These are phyloP conservation scores for Dendrobium catenatum DNA, from an alignment of 106 monocot species.

Conservation along the genomic window DNA sequence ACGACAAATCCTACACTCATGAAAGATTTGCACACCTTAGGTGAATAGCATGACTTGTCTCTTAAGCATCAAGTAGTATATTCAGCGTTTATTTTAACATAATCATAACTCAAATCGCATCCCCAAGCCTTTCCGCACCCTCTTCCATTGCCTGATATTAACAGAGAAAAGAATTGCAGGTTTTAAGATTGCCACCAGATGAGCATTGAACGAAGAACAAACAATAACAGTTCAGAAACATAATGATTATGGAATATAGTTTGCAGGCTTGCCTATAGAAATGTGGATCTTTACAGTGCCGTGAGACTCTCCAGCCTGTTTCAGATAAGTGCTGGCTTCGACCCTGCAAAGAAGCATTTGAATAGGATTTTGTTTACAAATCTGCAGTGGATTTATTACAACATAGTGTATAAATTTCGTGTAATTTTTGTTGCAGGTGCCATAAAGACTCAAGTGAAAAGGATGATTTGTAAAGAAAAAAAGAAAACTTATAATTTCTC, in stretches of 20 bases:
- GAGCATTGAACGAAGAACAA: neutral
- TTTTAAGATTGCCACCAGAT: neutral
- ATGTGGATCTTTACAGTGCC: slow-evolving; percentile 77
- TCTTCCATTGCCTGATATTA: slow-evolving; percentile 37
- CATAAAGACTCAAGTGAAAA: too few species aligned
- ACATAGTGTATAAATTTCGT: too few species aligned
- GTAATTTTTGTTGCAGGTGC: too few species aligned
- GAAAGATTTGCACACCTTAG: neutral
- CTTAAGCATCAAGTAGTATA: slow-evolving; percentile 55
- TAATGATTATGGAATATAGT: neutral
- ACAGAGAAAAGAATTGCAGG: neutral
- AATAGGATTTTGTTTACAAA: too few species aligned
- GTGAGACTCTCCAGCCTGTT: slow-evolving; percentile 64
- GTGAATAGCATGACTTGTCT: neutral
- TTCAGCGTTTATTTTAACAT: slow-evolving; percentile 96
- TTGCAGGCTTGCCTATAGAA: slow-evolving; percentile 59
- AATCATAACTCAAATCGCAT: slow-evolving; percentile 94
- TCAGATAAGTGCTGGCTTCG: slow-evolving; percentile 82
- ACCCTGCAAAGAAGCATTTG: slow-evolving; percentile 20
- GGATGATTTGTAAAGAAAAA: too few species aligned
- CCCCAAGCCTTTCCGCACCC: slow-evolving; percentile 87
- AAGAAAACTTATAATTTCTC: too few species aligned
- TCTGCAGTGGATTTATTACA: too few species aligned
- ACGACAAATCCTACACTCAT: neutral
- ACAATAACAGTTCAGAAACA: neutral